Base-by-base conservation (phyloP, 169 alveolate genomes). In the Plasmodium billcollinsi region DNA sequence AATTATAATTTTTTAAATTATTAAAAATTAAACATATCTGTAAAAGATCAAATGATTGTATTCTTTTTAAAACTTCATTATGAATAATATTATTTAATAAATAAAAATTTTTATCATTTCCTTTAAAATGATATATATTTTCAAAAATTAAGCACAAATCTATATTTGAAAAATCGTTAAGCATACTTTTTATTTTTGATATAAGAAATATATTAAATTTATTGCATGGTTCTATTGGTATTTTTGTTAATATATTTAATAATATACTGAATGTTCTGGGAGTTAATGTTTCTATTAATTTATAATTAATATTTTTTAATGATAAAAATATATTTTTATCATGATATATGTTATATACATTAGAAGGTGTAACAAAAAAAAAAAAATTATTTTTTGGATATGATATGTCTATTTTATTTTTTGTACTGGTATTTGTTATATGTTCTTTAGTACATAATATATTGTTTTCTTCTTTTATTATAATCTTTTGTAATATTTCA, bases 1-100 rank as follows among this genome's bases (percentile, higher is more conserved):
- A 56, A 58, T 65, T 45, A 75, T 76, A 66, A 50, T 65, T 50
- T 78, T 71, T 49, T 15, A 78, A 70, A 8, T 54, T 49, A 21
- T 78, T 67, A 78, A 78, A 78, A 21, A 78, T 78, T 11, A 78
- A 12, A 50, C 78, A 78, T 33, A 78, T 20, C 26, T 78, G 89
- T 9, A 52, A 66, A 43, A 78, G 9, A 56, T 78, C 78, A 26
- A 78, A 78, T 52, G 76, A 24, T 7, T 9, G 20, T 9, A 65
- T 58, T 70, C 89, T 78, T 52, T 59, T 78, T n/a, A 78, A 50
- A 43, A 78, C 49, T 78, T 78, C 89, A n/a, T 29, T 47, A 15
- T 78, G 65, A 26, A 78, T 59, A 18, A 9, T 50, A 33, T 69
- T 66, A 21, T n/a, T 33, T 18, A 74, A 47, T 39, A 39, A 39